phyloP scores from a whole-genome alignment of 441 rosid genomes.

The Erysimum cheiri region DNA sequence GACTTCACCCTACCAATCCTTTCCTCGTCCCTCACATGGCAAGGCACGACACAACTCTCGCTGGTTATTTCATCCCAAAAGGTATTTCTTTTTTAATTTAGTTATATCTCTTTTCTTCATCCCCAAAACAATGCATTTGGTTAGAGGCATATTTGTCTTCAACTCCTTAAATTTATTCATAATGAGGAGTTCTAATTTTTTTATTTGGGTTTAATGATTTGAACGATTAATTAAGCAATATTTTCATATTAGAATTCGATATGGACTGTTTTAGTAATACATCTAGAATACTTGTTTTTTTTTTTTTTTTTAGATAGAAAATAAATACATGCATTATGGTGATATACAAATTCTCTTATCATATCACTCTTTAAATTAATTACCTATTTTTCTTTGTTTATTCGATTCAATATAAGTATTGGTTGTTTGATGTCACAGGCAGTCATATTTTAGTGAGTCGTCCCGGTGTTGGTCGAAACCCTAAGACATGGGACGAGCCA shows the following conservation, averaged over 20 bases:
- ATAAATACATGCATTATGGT: not conserved
- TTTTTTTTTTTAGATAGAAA: not conserved
- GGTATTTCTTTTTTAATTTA: not conserved
- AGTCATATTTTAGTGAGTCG: conserved; percentile 30
- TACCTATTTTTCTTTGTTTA: not conserved
- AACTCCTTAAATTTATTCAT: too few relatives aligned
- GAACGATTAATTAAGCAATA: not conserved
- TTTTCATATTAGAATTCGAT: not conserved
- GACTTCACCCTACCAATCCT: conserved; percentile 4
- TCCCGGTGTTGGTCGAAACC: conserved; percentile 27
- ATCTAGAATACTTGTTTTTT: not conserved
- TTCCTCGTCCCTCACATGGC: conserved; percentile 23
- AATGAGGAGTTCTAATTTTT: too few relatives aligned
- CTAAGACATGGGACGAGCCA: conserved; percentile 29
- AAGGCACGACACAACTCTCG: conserved; percentile 22
- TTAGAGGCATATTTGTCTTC: not conserved
- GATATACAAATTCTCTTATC: not conserved
- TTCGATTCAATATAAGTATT: not conserved
- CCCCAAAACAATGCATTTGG: not conserved
- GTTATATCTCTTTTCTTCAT: not conserved
- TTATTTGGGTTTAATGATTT: not conserved
- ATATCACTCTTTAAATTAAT: not conserved
- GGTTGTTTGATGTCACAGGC: not conserved
- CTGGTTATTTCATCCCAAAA: conserved; percentile 33
- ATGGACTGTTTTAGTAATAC: too few relatives aligned